A percentile compares a stretch with the other conserved stretches of the same genome.
Conservation (phyloP, 495 filamentous ascomycete genomes). For the Annulohypoxylon maeteangense region DNA sequence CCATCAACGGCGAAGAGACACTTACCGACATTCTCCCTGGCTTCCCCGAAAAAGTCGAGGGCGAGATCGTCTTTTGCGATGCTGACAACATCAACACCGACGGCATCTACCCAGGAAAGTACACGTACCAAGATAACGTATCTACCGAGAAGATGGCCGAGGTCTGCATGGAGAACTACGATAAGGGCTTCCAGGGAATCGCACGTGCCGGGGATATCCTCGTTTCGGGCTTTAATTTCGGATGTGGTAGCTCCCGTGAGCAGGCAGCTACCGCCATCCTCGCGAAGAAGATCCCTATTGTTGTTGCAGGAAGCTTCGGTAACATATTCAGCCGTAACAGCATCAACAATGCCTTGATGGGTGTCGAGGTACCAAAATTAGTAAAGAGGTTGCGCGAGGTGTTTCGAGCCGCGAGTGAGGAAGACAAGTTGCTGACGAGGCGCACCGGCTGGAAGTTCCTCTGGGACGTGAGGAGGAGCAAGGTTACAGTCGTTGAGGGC, state of each 20-base stretch:
- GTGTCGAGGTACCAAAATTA: slow-evolving; percentile 81
- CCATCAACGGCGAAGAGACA: slow-evolving; percentile 40
- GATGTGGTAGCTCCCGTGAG: slow-evolving; percentile 82
- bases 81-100: slow-evolving; percentile 82
- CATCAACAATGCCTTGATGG: slow-evolving; percentile 93
- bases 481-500: slow-evolving; percentile 73
- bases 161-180: slow-evolving; percentile 95
- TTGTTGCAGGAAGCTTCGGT: slow-evolving; percentile 85
- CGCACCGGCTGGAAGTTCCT: slow-evolving; percentile 88
- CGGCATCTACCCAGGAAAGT: slow-evolving; percentile 89
- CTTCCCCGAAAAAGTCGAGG: slow-evolving; percentile 72
- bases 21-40: slow-evolving; percentile 73
- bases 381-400: slow-evolving; percentile 74
- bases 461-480: slow-evolving; percentile 83
- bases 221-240: slow-evolving; percentile 91
- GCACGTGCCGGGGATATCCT: slow-evolving; percentile 78
- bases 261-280: slow-evolving; percentile 89
- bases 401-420: slow-evolving; percentile 55
- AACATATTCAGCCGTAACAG: slow-evolving; percentile 91
- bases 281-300: slow-evolving; percentile 84
- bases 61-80: slow-evolving; percentile 77
- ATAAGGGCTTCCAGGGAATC: slow-evolving; percentile 69
- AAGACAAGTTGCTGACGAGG: slow-evolving; percentile 72
- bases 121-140: slow-evolving; percentile 90
- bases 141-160: slow-evolving; percentile 80